A percentile compares a stretch with the other conserved stretches of the same genome.
Conservation (phyloP, 257 asterid genomes). For the Marsdenia floribunda region DNA sequence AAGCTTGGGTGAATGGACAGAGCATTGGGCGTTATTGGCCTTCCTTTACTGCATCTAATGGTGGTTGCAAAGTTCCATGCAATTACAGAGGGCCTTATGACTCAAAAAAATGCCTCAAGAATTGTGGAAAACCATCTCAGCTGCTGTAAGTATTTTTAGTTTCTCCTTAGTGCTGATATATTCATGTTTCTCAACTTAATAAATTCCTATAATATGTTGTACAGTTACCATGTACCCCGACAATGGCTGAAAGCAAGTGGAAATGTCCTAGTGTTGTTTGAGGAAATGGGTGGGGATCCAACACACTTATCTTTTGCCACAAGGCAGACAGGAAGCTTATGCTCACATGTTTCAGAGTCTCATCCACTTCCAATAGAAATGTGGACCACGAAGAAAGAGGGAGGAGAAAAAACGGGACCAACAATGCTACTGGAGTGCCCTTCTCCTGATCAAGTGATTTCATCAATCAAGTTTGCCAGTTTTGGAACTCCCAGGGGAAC, state of each 20-base stretch:
- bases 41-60: slow-evolving; percentile 35
- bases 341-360: slow-evolving; percentile 58
- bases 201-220: slow-evolving; percentile 4
- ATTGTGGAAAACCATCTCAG: slow-evolving; percentile 85
- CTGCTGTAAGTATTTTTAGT: slow-evolving; percentile 46
- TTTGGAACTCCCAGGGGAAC: slow-evolving; percentile 80
- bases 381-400: slow-evolving; percentile 52
- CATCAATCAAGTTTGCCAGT: slow-evolving; percentile 72
- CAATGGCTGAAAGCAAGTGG: slow-evolving; percentile 68
- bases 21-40: slow-evolving; percentile 98
- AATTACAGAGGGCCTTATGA: slow-evolving; percentile 60
- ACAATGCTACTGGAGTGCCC: slow-evolving; percentile 59
- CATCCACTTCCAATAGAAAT: slow-evolving; percentile 73
- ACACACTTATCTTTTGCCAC: slow-evolving; percentile 65
- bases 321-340: slow-evolving; percentile 45
- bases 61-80: slow-evolving; percentile 59
- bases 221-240: slow-evolving; percentile 92
- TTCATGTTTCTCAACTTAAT: background rate
- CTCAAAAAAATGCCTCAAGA: slow-evolving; percentile 54
- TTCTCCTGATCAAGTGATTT: slow-evolving; percentile 54
- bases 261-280: slow-evolving; percentile 63
- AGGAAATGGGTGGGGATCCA: slow-evolving; percentile 88
- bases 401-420: slow-evolving; percentile 34
- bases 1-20: slow-evolving; percentile 92
- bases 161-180: background rate